phyloP scores from a whole-genome alignment of 2,329 filamentous ascomycete species.

The Coniochaeta prunicola region DNA sequence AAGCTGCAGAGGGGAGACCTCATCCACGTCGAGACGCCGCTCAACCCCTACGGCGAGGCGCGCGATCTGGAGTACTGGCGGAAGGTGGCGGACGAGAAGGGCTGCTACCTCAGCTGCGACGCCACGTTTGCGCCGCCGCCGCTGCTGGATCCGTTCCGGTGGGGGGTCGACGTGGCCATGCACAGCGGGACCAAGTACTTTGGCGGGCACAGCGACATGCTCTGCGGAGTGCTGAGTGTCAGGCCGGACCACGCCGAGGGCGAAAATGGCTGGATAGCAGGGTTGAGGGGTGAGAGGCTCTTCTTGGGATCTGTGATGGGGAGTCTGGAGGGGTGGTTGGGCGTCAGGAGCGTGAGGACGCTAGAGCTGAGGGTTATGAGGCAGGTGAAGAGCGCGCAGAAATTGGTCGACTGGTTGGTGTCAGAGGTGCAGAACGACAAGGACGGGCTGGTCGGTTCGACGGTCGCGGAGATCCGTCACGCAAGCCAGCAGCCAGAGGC shows the following conservation, averaged over 20 bases:
- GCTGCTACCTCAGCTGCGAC: constrained; percentile 77
- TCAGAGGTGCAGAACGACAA: constrained; percentile 29
- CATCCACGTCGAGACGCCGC: constrained; percentile 84
- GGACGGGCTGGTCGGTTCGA: constrained; percentile 14
- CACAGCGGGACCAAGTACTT: constrained; percentile 95
- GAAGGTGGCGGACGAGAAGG: constrained; percentile 60
- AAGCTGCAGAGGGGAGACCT: constrained; percentile 72
- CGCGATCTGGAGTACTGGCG: constrained; percentile 67
- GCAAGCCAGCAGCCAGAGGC: constrained; percentile 69
- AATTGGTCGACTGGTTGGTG: constrained; percentile 66
- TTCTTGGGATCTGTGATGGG: constrained; percentile 80
- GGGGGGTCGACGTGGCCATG: constrained; percentile 81
- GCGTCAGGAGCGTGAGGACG: constrained; percentile 77
- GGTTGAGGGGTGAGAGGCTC: constrained; percentile 62
- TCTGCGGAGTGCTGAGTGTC: constrained; percentile 76
- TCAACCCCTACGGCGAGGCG: constrained; percentile 84
- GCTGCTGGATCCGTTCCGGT: constrained; percentile 75
- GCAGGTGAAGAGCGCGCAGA: constrained; percentile 64
- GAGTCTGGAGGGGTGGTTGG: constrained; percentile 85
- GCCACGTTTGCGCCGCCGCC: constrained; percentile 90
- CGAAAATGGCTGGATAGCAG: constrained; percentile 43
- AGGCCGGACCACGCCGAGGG: constrained; percentile 31
- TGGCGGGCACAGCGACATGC: constrained; percentile 88
- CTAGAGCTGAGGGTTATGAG: constrained; percentile 73
- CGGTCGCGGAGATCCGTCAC: constrained; percentile 38